Evolutionary conservation across 768 basidiomycete genomes (phyloP), one percentile per base, ranked within the genome.

Genomic region (Boletus patriciae): DNA sequence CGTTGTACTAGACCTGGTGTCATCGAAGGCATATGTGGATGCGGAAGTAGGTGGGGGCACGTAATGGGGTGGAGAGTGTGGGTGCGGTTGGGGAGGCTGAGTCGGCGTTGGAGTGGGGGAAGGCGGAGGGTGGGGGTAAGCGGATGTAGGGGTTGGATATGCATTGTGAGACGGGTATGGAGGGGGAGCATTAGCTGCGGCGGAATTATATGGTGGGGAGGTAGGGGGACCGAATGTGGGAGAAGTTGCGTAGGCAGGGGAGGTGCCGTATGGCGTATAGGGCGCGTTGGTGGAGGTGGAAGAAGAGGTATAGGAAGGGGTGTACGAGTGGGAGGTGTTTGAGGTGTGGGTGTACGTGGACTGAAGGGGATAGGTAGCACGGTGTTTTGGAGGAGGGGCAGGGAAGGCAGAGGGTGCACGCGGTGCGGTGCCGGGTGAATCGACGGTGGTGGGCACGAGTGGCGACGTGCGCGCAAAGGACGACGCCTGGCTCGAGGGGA

Each of bases 81-180:
- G 7, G n/a, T 62, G 63, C 6, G 50, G 47, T 16, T 69, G 68
- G 2, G 58, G 45, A 15, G 59, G 57, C 46, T 69, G 69, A 16
- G 70, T 71, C 50, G 69, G 68, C 16, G 68, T 70, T 48, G 68
- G 68, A 7, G 68, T 69, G 46, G 68, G 68, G 1, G 68, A 70
- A n/a, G 67, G 64, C 6, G 69, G 67, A 1, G 65, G 69, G 11
- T 57, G 63, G 21, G 66, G 67, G 54, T 57, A 69, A 15, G 67
- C 69, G 36, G 69, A 69, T 16, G 69, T 67, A 31, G 67, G 67
- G 9, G 68, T 65, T 40, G 59, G 57, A 40, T 65, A 69, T 31
- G 59, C 16, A 25, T 59, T 58, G 16, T 60, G 64, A 42, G 65
- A 52, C 16, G 51, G n/a, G 34, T 64, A 69, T 21, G 62, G n/a